These are phyloP conservation scores for Fusarium robinianum DNA, from an alignment of 2,329 filamentous ascomycete genomes.

Conservation along the genomic window DNA sequence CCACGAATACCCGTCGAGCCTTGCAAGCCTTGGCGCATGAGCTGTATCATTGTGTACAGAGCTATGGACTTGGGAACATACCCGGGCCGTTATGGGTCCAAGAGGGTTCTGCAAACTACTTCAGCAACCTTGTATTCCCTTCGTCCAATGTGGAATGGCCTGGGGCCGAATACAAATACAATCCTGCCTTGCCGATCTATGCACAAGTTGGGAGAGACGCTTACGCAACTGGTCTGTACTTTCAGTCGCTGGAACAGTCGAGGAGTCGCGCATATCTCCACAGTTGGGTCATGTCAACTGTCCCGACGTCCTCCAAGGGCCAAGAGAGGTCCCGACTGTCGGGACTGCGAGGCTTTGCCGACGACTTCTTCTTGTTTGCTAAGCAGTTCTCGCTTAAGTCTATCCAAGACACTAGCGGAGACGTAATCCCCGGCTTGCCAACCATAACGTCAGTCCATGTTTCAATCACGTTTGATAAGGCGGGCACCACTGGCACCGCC, in stretches of 20 bases:
- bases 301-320: background rate
- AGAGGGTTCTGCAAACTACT: conserved; percentile 24
- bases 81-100: conserved; percentile 4
- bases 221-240: conserved; percentile 16
- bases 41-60: conserved; percentile 23
- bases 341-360: background rate
- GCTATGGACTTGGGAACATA: background rate
- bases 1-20: conserved; percentile 1
- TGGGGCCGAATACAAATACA: conserved; percentile 8
- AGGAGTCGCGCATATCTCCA: background rate
- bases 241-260: conserved; percentile 8
- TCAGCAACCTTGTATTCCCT: conserved; percentile 21
- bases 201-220: conserved; percentile 3
- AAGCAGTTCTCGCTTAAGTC: conserved; percentile 7
- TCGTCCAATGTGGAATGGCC: conserved; percentile 17
- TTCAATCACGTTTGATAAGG: conserved; percentile 2
- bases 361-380: conserved; percentile 12
- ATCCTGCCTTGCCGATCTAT: conserved; percentile 18
- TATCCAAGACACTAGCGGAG: conserved; percentile 15
- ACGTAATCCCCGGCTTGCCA: background rate
- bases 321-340: conserved; percentile 15
- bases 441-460: background rate
- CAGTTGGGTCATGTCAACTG: conserved; percentile 11
- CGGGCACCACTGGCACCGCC: conserved; percentile 12
- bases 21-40: conserved; percentile 18